Evolutionary conservation across 1,139 yeast genomes (phyloP).

Genomic region (Yamadazyma trypodendri): DNA sequence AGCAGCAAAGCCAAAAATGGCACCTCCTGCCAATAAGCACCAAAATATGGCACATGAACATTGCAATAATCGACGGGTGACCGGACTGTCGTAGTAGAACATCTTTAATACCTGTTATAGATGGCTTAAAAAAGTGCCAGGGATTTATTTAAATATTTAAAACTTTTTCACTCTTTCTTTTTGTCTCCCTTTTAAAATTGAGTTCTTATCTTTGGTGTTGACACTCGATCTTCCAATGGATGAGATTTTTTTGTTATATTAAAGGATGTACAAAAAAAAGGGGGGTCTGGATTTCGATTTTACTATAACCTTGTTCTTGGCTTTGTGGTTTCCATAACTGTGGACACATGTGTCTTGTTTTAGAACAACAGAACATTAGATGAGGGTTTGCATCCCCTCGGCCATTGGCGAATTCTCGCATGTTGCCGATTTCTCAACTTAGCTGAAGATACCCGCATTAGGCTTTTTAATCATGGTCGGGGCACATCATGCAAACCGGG

Average conservation of each 20-base stretch:
- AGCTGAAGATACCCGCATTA: neutral
- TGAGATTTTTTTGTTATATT: too few relatives aligned
- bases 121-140: neutral
- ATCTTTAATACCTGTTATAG: conserved; percentile 4
- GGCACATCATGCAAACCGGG: too few relatives aligned
- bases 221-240: too few relatives aligned
- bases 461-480: too few relatives aligned
- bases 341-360: neutral
- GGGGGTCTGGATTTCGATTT: neutral
- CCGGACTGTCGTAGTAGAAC: conserved; percentile 19
- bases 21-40: conserved; percentile 48
- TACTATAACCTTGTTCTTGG: too few relatives aligned
- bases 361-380: neutral
- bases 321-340: too few relatives aligned
- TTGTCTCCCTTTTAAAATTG: too few relatives aligned
- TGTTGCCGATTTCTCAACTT: conserved; percentile 1
- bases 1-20: conserved; percentile 51
- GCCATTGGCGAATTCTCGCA: conserved; percentile 1
- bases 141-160: neutral
- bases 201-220: too few relatives aligned
- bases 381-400: neutral
- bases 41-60: conserved; percentile 40
- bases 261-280: too few relatives aligned
- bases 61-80: conserved; percentile 22
- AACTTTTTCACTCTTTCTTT: neutral